A percentile compares a stretch with the other conserved stretches of the same genome.
Evolutionary conservation across 108 stramenopile species (phyloP).

Genomic region (Cylindrotheca fusiformis): DNA sequence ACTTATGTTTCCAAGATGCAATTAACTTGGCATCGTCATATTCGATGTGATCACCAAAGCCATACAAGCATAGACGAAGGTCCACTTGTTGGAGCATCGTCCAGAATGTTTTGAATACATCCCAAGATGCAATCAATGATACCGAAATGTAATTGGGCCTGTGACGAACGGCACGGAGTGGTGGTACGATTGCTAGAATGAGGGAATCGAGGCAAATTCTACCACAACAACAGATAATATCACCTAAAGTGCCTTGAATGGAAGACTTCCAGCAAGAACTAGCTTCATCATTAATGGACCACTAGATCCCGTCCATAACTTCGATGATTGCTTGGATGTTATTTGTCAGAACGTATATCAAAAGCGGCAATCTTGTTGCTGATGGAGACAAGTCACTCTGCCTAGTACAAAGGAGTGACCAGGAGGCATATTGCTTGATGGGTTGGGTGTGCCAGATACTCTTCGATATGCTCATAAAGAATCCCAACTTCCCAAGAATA

Average conservation of each 20-base stretch:
- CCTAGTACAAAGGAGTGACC: too few species aligned
- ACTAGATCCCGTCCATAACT: conserved; percentile 84
- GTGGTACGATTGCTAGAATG: conserved; percentile 77
- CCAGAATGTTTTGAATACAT: conserved; percentile 59
- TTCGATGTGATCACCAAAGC: conserved; percentile 69
- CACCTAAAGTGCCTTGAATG: conserved; percentile 45
- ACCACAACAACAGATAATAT: conserved; percentile 65
- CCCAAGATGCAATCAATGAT: conserved; percentile 67
- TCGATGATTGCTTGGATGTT: conserved; percentile 77
- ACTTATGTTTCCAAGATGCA: too few species aligned
- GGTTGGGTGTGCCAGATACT: too few species aligned
- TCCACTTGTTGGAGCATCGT: conserved; percentile 79
- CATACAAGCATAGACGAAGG: conserved; percentile 84
- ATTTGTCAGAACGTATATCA: conserved; percentile 51
- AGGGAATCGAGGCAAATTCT: conserved; percentile 87
- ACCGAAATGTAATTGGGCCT: conserved; percentile 50
- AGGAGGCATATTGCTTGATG: too few species aligned
- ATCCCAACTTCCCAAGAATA: too few species aligned
- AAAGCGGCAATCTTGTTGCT: conserved; percentile 26
- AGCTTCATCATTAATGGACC: conserved; percentile 79
- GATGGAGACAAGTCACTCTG: too few species aligned
- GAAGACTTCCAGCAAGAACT: conserved; percentile 53
- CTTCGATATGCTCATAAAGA: too few species aligned
- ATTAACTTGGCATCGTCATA: too few species aligned
- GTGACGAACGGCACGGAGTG: conserved; percentile 54